Conservation (phyloP, 345 rosid species). For the Anacardium occidentale region DNA sequence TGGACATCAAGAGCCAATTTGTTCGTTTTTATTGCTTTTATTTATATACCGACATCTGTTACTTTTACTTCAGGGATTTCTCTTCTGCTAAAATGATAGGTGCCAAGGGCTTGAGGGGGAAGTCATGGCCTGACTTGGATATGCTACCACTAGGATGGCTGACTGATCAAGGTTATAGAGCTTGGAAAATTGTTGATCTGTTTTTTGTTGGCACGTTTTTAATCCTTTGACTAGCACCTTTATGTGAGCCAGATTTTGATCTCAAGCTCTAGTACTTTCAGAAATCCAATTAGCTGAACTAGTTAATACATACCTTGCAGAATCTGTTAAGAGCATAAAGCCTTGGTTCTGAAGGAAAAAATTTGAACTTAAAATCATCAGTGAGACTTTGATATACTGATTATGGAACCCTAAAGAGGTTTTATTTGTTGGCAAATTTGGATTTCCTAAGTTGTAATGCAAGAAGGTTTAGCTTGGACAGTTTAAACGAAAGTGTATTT, state of each 20-base stretch:
- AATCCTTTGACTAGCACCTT: neutral
- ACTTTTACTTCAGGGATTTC: constrained; percentile 52
- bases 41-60: constrained; percentile 14
- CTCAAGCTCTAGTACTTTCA: no score
- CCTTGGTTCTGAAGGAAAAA: neutral
- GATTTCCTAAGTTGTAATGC: neutral
- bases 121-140: constrained; percentile 92
- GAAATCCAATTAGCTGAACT: no score
- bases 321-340: neutral
- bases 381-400: neutral
- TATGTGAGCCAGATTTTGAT: no score
- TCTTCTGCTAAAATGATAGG: constrained; percentile 67
- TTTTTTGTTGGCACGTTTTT: constrained; percentile 2
- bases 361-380: neutral
- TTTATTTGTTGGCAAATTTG: neutral
- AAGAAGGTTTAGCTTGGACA: neutral
- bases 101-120: constrained; percentile 58
- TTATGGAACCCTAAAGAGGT: neutral
- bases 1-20: constrained; percentile 1
- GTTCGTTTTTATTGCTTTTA: constrained; percentile 3
- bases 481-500: constrained; percentile 6
- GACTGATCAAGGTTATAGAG: constrained; percentile 65
- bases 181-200: constrained; percentile 5
- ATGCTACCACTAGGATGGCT: constrained; percentile 96
- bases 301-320: neutral